Base-by-base conservation (phyloP, 2,329 filamentous ascomycete genomes). In the Monosporascus sp. region DNA sequence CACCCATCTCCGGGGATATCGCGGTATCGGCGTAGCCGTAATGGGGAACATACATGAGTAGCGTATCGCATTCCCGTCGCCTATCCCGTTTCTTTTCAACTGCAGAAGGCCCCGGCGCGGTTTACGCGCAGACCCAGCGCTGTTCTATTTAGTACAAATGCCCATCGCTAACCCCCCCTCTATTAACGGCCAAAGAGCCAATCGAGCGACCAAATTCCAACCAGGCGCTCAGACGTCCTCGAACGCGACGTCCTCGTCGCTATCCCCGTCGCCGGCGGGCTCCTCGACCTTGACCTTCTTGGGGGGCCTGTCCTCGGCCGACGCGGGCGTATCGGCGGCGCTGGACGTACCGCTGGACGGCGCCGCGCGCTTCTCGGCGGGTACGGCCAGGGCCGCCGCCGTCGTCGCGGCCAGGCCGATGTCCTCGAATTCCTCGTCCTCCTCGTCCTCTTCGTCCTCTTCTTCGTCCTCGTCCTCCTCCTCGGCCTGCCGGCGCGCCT, bases 241-340 rank as follows among this genome's bases (percentile, higher is more conserved):
- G 54, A 79, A 79, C 3, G 71, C 71, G 44, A 72, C 49, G 46
- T 75, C 73, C 53, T 75, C 73, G 1, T 70, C 73, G 52, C 60
- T 70, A 17, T 67, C 64, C 8, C 56, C 65, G 7, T 63, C 62
- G 24, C 64, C 60, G 3, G 59, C 51, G 49, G 77, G 70, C 55
- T 74, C 68, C 37, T 80, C 78, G 15, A 82, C 66, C 61, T 77
- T 78, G 37, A 77, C 70, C 50, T 77, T 77, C 70, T 85, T 84
- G 3, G 73, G 62, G 11, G 78, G 72, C 48, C 74, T 67, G 27
- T 72, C 70, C 57, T 77, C 74, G 18, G 49, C 64, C 14, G 65
- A 65, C 2, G 61, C 59, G 8, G 67, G 67, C 5, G 67, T 69
- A 20, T 66, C 65, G 2, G 65, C 65, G 17, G 61, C 60, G 44